Percentiles rank a stretch among this genome's conserved stretches.
phyloP scores from a whole-genome alignment of 2,329 filamentous ascomycete species.

The Penicillium hordei region DNA sequence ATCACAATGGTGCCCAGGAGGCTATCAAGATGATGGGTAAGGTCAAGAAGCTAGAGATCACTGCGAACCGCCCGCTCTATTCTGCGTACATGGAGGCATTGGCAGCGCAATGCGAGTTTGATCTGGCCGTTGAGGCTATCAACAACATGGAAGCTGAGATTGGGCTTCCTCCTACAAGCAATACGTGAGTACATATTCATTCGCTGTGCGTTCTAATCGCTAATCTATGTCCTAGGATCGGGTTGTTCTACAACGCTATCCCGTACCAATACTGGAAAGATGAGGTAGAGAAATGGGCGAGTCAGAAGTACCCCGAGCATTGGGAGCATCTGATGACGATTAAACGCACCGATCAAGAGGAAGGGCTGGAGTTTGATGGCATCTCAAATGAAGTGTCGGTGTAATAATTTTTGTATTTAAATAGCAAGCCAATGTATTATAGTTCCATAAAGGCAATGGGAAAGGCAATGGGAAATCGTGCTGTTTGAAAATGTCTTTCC shows the following conservation, averaged over 20 bases:
- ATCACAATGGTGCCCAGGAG: constrained; percentile 43
- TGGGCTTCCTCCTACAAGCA: constrained; percentile 65
- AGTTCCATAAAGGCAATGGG: neutral
- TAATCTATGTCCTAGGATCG: constrained; percentile 56
- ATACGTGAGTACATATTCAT: constrained; percentile 60
- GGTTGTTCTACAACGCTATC: constrained; percentile 72
- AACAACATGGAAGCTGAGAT: constrained; percentile 65
- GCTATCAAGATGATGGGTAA: constrained; percentile 55
- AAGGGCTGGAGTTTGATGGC: constrained; percentile 34
- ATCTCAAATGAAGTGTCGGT: constrained; percentile 29
- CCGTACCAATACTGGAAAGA: constrained; percentile 65
- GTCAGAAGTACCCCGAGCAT: constrained; percentile 62
- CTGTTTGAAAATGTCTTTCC: neutral
- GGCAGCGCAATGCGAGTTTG: constrained; percentile 68
- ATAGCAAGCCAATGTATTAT: neutral
- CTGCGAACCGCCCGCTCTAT: constrained; percentile 71
- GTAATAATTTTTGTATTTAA: constrained; percentile 14
- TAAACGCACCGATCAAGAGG: constrained; percentile 35
- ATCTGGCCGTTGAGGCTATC: constrained; percentile 66
- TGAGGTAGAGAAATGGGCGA: constrained; percentile 73
- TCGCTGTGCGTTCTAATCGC: neutral
- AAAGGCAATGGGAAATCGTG: too few relatives aligned
- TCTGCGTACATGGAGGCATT: constrained; percentile 74
- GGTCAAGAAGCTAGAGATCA: constrained; percentile 71
- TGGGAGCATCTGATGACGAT: constrained; percentile 65